Evolutionary conservation across 805 yeast genomes (phyloP), one percentile per base, ranked within the genome.

Genomic region (Candida tibetensis): DNA sequence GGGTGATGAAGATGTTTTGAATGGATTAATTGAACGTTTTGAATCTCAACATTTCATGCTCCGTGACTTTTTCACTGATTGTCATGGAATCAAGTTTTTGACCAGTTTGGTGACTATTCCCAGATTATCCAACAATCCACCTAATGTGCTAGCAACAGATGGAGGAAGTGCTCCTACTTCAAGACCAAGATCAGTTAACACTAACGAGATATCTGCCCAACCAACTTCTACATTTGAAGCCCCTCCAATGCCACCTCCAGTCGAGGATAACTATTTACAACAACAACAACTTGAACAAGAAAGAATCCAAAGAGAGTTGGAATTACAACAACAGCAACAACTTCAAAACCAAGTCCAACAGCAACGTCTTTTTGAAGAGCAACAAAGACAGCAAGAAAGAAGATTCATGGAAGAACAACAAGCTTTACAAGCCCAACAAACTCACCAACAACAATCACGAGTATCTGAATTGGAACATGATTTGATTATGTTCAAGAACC

Each of bases 1-100:
- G 45, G 80, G 82, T 41, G 81, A 79, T 21, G 85, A 77, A 15
- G 95, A 83, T 4, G 91, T 88, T 1, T 68, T 91, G 46, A 76
- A 75, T 47, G 91, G 93, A 3, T 70, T 91, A 45, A 71, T 80
- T 46, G 80, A 80, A 27, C 71, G 91, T 36, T 91, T 82, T 53
- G 72, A 73, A 47, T 70, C 82, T 14, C 95, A 88, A 58, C 84
- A 80, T 49, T 85, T 79, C 54, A 66, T 74, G 37, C 64, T 91
- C 36, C 79, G 80, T 54, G 91, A 86, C 50, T 88, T 91, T 50
- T 91, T 86, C 64, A 85, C 91, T 17, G 96, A 90, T 52, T 88
- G 96, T 57, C 83, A 91, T 5, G 78, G 91, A 0, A 78, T 91
- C 44, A 83, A 84, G 57, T 87, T 82, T 52, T 72, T 90, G 53